Percentiles rank a stretch among this genome's conserved stretches.
Evolutionary conservation across 2,329 filamentous ascomycete species (phyloP).

Genomic region (Botrytis squamosa): DNA sequence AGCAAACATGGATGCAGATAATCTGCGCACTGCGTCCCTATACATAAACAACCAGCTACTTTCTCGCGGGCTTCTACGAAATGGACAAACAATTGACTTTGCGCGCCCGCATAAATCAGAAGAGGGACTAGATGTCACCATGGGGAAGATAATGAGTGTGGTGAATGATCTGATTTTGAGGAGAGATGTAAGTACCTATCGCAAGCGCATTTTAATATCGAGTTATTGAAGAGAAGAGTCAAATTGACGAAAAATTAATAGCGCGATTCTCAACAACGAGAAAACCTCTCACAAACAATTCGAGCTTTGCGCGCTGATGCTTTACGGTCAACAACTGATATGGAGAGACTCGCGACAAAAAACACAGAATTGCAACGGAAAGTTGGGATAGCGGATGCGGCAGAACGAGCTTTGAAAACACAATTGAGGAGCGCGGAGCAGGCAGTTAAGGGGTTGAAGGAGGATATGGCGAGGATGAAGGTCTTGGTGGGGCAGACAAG

Average conservation of each 20-base stretch:
- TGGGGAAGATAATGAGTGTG: slow-evolving; percentile 85
- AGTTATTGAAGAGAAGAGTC: neutral
- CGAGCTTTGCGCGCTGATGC: slow-evolving; percentile 73
- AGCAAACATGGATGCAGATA: slow-evolving; percentile 46
- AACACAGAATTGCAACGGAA: slow-evolving; percentile 55
- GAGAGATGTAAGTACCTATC: slow-evolving; percentile 67
- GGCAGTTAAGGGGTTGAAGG: slow-evolving; percentile 72
- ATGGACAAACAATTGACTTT: slow-evolving; percentile 80
- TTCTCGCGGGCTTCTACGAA: slow-evolving; percentile 62
- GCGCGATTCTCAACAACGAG: slow-evolving; percentile 87
- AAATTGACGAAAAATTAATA: slow-evolving; percentile 41
- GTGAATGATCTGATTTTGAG: slow-evolving; percentile 90
- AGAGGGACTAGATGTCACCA: slow-evolving; percentile 63
- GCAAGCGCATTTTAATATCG: neutral
- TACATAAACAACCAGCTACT: slow-evolving; percentile 73
- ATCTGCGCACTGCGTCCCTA: slow-evolving; percentile 64
- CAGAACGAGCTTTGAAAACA: slow-evolving; percentile 66
- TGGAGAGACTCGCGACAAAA: slow-evolving; percentile 57
- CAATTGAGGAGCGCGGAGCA: slow-evolving; percentile 74
- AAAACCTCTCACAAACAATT: slow-evolving; percentile 76
- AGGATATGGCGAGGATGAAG: slow-evolving; percentile 79
- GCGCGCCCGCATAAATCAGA: slow-evolving; percentile 65
- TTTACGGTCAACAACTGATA: slow-evolving; percentile 68
- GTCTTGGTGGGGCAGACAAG: slow-evolving; percentile 78
- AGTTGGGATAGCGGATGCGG: slow-evolving; percentile 61